A percentile compares a stretch with the other conserved stretches of the same genome.
Conservation (phyloP, 2,329 filamentous ascomycete genomes). For the Ophiostoma sp. region DNA sequence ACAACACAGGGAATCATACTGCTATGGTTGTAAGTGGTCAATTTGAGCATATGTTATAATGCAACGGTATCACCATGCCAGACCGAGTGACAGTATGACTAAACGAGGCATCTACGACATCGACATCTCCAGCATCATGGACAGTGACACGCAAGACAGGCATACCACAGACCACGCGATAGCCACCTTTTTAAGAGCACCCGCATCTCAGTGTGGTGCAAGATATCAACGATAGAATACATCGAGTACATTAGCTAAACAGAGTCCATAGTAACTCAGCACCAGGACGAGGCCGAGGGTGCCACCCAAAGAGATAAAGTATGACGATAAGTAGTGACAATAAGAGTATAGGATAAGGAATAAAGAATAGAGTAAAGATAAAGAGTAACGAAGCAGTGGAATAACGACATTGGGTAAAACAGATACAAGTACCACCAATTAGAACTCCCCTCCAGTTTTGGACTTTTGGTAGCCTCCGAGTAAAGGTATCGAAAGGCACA, state of each 20-base stretch:
- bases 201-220: too few species aligned
- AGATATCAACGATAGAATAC: too few species aligned
- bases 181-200: too few species aligned
- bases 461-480: slow-evolving; percentile 8
- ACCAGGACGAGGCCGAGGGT: neutral
- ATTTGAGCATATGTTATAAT: too few species aligned
- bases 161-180: too few species aligned
- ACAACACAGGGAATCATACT: too few species aligned
- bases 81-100: too few species aligned
- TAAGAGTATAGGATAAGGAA: neutral
- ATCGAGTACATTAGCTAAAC: neutral
- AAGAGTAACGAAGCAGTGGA: neutral
- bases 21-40: too few species aligned
- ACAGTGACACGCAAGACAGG: too few species aligned
- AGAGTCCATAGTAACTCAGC: neutral
- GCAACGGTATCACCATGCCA: too few species aligned
- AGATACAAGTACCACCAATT: slow-evolving; percentile 8
- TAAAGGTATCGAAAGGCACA: slow-evolving; percentile 1
- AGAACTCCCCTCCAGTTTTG: slow-evolving; percentile 6
- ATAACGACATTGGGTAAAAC: neutral
- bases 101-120: too few species aligned
- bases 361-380: neutral
- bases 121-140: too few species aligned
- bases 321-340: neutral
- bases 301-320: neutral